These are phyloP conservation scores for Diddensiella santjacobensis DNA, from an alignment of 805 yeast species.

Conservation along the genomic window DNA sequence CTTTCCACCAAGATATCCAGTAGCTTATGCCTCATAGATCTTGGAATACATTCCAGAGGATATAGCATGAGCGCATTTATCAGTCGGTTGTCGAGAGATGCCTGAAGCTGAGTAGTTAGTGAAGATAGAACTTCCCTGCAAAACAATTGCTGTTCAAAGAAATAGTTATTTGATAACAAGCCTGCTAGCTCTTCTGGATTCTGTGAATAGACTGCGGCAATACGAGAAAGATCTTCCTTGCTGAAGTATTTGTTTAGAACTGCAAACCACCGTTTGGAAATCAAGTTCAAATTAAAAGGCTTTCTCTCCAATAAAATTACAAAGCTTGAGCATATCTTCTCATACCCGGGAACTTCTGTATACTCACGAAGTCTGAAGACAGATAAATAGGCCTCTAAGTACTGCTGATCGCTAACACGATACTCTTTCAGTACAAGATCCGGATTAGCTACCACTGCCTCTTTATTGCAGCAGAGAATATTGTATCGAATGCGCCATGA, in stretches of 20 bases:
- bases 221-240: neutral
- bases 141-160: conserved; percentile 17
- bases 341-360: conserved; percentile 4
- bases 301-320: neutral
- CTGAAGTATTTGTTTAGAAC: conserved; percentile 11
- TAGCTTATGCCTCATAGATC: neutral
- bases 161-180: conserved; percentile 8
- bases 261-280: conserved; percentile 19
- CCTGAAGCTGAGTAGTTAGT: neutral
- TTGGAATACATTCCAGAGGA: conserved; percentile 1
- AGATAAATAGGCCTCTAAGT: conserved; percentile 6
- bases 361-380: conserved; percentile 16
- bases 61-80: neutral
- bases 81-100: neutral
- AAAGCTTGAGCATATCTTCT: conserved; percentile 3
- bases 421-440: neutral
- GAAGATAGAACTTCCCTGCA: neutral
- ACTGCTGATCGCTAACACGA: neutral
- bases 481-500: neutral
- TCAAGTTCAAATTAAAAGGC: neutral
- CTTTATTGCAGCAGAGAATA: conserved; percentile 12
- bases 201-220: conserved; percentile 9
- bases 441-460: neutral
- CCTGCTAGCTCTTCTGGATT: neutral
- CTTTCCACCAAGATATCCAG: neutral